These are phyloP conservation scores for Mucor saturninus DNA, from an alignment of 371 early-diverging fungal genomes.

Conservation along the genomic window DNA sequence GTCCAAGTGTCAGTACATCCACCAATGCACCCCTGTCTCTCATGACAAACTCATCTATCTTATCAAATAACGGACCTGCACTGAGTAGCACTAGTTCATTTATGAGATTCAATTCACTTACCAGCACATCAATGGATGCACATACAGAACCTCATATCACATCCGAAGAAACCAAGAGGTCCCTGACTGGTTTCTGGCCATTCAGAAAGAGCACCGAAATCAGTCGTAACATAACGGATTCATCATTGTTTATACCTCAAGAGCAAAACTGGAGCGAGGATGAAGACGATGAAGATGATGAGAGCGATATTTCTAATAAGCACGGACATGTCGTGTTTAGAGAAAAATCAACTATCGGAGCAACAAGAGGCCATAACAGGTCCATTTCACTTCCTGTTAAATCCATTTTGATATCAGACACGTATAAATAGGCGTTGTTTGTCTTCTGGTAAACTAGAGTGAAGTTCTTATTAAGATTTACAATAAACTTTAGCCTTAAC, in stretches of 20 bases:
- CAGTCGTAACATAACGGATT: background rate
- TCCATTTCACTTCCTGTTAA: conserved; percentile 27
- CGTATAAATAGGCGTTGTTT: background rate
- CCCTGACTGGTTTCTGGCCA: conserved; percentile 30
- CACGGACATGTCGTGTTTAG: background rate
- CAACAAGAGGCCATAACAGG: conserved; percentile 17
- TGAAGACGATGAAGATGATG: conserved; percentile 22
- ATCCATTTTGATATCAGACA: background rate
- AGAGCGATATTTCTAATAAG: conserved; percentile 6
- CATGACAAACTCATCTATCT: background rate
- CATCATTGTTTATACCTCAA: background rate
- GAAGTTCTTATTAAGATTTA: too few relatives aligned
- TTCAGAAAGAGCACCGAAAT: conserved; percentile 27
- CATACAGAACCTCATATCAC: background rate
- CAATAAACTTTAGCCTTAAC: too few relatives aligned
- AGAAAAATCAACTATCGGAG: background rate
- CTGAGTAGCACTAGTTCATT: conserved; percentile 19
- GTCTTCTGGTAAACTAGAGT: too few relatives aligned
- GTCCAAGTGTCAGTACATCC: background rate
- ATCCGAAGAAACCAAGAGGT: conserved; percentile 24
- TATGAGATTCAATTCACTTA: conserved; percentile 10
- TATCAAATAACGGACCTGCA: conserved; percentile 4
- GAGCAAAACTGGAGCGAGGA: conserved; percentile 24
- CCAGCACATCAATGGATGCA: too few relatives aligned
- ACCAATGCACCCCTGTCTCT: background rate